Evolutionary conservation across 2,329 filamentous ascomycete species (phyloP).

Genomic region (Zalaria obscura): DNA sequence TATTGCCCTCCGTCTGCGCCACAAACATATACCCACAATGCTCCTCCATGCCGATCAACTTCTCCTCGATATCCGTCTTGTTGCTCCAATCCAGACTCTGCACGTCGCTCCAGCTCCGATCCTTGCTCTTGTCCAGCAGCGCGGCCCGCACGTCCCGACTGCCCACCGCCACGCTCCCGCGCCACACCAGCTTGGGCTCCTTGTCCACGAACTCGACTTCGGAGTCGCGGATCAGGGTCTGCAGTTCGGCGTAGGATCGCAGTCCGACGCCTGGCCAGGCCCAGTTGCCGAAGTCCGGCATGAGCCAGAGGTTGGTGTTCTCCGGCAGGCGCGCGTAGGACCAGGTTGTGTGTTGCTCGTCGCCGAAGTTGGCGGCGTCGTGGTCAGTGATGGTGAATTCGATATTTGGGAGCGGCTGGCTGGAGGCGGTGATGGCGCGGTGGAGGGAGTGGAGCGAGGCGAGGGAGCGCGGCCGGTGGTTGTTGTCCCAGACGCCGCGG

Average conservation of each 20-base stretch:
- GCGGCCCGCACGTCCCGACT: conserved; percentile 20
- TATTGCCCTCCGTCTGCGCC: conserved; percentile 17
- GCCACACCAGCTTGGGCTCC: conserved; percentile 33
- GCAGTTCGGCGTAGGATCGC: conserved; percentile 29
- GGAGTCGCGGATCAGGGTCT: conserved; percentile 21
- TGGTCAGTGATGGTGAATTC: conserved; percentile 35
- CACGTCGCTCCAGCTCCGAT: conserved; percentile 34
- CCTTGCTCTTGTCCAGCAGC: conserved; percentile 23
- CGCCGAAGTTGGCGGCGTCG: conserved; percentile 20
- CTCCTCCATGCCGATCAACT: conserved; percentile 5
- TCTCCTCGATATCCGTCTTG: conserved; percentile 1
- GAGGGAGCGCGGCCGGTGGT: conserved; percentile 8
- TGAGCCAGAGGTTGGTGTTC: conserved; percentile 10
- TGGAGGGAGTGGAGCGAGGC: conserved; percentile 28
- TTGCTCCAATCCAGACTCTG: conserved; percentile 10
- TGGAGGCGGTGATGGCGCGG: conserved; percentile 28
- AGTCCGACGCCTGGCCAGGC: conserved; percentile 35
- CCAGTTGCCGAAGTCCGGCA: conserved; percentile 40
- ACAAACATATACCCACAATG: conserved; percentile 8
- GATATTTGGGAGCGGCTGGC: conserved; percentile 29
- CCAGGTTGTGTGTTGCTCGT: conserved; percentile 20
- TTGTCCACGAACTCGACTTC: conserved; percentile 21
- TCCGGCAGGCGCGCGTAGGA: conserved; percentile 23
- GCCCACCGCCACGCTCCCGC: conserved; percentile 28
- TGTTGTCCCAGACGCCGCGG: conserved; percentile 16